Percentiles rank a stretch among this genome's conserved stretches.
These are phyloP conservation scores for Claviceps cyperi DNA, from an alignment of 2,329 filamentous ascomycete genomes.

Conservation along the genomic window DNA sequence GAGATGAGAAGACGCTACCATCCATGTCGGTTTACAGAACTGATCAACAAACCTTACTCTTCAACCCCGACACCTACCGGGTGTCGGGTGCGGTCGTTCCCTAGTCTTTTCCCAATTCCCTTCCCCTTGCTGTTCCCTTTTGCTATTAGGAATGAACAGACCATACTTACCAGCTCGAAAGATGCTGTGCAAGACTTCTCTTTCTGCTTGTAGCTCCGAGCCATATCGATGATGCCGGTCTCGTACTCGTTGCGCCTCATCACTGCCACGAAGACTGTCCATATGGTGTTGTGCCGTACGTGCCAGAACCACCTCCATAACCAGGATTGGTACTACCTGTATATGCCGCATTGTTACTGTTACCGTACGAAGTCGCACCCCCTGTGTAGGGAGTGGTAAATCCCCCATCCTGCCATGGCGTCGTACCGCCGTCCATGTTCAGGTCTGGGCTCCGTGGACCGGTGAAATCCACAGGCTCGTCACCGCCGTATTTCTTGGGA, in stretches of 20 bases:
- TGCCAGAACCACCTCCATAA: conserved; percentile 43
- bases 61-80: not conserved
- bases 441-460: conserved; percentile 52
- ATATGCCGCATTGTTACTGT: conserved; percentile 52
- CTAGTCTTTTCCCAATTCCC: not conserved
- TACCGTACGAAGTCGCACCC: conserved; percentile 44
- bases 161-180: conserved; percentile 3
- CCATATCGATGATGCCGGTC: conserved; percentile 3
- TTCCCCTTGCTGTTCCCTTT: not conserved
- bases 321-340: conserved; percentile 49
- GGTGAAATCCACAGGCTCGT: conserved; percentile 45
- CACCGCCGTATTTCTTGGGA: conserved; percentile 32
- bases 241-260: not conserved
- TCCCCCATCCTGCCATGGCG: conserved; percentile 47
- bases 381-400: conserved; percentile 55
- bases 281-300: conserved; percentile 31
- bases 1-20: too few relatives aligned
- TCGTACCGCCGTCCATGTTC: conserved; percentile 42
- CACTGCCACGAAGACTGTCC: conserved; percentile 37
- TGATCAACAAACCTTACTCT: not conserved
- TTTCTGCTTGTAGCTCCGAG: conserved; percentile 1
- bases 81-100: not conserved
- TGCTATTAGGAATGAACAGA: not conserved
- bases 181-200: not conserved
- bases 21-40: too few relatives aligned